Evolutionary conservation across 805 yeast genomes (phyloP).

Genomic region (Tetrapisispora phaffii): DNA sequence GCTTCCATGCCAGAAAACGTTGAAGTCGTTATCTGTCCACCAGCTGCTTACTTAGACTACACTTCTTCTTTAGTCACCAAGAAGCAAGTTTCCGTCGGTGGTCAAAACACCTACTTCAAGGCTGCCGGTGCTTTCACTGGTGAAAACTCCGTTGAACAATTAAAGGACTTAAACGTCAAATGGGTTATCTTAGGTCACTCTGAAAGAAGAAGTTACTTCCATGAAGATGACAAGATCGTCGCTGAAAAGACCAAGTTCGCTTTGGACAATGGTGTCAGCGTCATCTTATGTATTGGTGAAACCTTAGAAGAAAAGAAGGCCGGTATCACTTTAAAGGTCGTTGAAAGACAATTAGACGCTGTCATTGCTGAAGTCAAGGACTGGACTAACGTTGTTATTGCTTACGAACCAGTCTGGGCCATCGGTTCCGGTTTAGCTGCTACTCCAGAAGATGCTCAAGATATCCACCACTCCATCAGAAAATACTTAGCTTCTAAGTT

Average conservation of each 20-base stretch:
- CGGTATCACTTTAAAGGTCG: conserved; percentile 75
- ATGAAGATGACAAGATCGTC: conserved; percentile 81
- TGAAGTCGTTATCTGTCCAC: conserved; percentile 94
- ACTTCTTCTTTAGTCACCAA: conserved; percentile 61
- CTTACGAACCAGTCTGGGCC: conserved; percentile 99
- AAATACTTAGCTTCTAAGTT: conserved; percentile 65
- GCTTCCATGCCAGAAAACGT: conserved; percentile 67
- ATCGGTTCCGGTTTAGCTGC: conserved; percentile 99
- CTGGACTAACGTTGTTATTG: conserved; percentile 89
- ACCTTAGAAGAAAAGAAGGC: conserved; percentile 90
- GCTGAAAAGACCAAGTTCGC: conserved; percentile 95
- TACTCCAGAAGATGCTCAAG: conserved; percentile 96
- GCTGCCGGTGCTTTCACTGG: conserved; percentile 97
- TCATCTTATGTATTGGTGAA: conserved; percentile 96
- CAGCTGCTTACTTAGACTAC: conserved; percentile 80
- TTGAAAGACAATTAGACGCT: conserved; percentile 83
- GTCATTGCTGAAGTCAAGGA: conserved; percentile 71
- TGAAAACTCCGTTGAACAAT: conserved; percentile 80
- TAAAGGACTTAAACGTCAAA: conserved; percentile 83
- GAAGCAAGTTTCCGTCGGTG: conserved; percentile 69
- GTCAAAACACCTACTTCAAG: conserved; percentile 85
- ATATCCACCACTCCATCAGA: conserved; percentile 84
- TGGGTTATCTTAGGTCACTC: conserved; percentile 98
- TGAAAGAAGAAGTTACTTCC: conserved; percentile 91
- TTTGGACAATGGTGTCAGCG: conserved; percentile 77